Conservation (phyloP, 2,329 filamentous ascomycete genomes). For the Pochonia chlamydosporia region DNA sequence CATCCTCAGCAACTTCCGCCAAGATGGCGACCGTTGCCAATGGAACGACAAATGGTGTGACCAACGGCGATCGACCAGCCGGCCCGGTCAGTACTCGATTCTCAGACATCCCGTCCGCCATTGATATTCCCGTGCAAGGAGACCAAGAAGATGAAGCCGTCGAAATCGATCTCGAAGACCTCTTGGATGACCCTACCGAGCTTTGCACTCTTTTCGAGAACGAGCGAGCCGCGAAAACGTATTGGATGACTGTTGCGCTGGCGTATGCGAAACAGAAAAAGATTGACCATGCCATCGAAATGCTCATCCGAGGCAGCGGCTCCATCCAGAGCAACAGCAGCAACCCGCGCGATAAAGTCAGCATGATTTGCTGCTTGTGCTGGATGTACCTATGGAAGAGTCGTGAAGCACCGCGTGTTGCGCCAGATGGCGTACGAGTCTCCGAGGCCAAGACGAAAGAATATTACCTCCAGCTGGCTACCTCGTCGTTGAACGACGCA, state of each 20-base stretch:
- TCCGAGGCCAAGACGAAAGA: constrained; percentile 87
- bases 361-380: constrained; percentile 76
- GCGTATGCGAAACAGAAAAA: constrained; percentile 96
- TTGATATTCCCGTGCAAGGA: constrained; percentile 60
- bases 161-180: constrained; percentile 86
- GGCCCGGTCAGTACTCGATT: constrained; percentile 50
- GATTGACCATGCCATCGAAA: constrained; percentile 75
- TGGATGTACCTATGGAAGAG: constrained; percentile 92
- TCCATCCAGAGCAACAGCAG: constrained; percentile 65
- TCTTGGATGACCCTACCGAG: constrained; percentile 90
- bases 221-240: constrained; percentile 82
- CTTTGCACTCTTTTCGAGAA: constrained; percentile 93
- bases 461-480: constrained; percentile 85
- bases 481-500: constrained; percentile 89
- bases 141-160: constrained; percentile 69
- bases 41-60: constrained; percentile 36
- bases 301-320: constrained; percentile 66
- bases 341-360: constrained; percentile 76
- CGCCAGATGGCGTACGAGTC: constrained; percentile 55
- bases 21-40: constrained; percentile 38
- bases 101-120: constrained; percentile 57
- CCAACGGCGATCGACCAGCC: constrained; percentile 30
- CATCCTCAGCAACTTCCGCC: constrained; percentile 13
- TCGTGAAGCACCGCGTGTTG: constrained; percentile 64
- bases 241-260: constrained; percentile 97